phyloP scores from a whole-genome alignment of 768 basidiomycete species.

The Cystofilobasidium macerans region DNA sequence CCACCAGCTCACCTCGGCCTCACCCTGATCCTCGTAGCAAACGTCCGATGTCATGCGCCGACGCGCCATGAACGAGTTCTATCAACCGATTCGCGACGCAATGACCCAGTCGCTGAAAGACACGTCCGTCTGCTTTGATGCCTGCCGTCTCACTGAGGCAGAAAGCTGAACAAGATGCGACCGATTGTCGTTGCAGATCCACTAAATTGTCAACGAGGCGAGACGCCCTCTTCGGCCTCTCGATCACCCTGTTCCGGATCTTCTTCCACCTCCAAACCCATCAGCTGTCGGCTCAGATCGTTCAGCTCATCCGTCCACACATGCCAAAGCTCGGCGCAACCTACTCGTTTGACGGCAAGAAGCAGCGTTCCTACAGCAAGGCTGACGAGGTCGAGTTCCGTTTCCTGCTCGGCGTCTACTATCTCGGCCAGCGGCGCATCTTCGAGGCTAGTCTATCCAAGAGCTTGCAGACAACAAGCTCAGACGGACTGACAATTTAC shows the following conservation, averaged over 20 bases:
- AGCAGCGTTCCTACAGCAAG: not conserved
- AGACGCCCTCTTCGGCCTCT: constrained; percentile 11
- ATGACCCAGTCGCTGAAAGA: constrained; percentile 15
- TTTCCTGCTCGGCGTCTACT: constrained; percentile 10
- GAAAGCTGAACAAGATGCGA: not conserved
- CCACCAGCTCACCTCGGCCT: not conserved
- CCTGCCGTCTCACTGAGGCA: not conserved
- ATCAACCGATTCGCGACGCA: constrained; percentile 14
- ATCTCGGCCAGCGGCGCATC: constrained; percentile 8
- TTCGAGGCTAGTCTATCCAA: not conserved
- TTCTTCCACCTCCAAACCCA: constrained; percentile 16
- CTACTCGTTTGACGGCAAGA: not conserved
- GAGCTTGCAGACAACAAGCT: no score
- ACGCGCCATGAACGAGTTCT: constrained; percentile 1
- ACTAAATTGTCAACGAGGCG: not conserved
- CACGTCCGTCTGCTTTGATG: not conserved
- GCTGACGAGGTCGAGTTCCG: constrained; percentile 21
- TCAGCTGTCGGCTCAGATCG: constrained; percentile 21
- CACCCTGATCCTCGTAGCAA: not conserved
- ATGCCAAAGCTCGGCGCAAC: not conserved
- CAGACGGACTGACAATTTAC: no score
- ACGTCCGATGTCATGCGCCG: not conserved
- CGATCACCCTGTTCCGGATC: constrained; percentile 17
- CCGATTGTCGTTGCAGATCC: no score
- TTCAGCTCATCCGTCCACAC: constrained; percentile 19